A percentile compares a stretch with the other conserved stretches of the same genome.
phyloP scores from a whole-genome alignment of 805 yeast genomes.

The Candida multigemmis region DNA sequence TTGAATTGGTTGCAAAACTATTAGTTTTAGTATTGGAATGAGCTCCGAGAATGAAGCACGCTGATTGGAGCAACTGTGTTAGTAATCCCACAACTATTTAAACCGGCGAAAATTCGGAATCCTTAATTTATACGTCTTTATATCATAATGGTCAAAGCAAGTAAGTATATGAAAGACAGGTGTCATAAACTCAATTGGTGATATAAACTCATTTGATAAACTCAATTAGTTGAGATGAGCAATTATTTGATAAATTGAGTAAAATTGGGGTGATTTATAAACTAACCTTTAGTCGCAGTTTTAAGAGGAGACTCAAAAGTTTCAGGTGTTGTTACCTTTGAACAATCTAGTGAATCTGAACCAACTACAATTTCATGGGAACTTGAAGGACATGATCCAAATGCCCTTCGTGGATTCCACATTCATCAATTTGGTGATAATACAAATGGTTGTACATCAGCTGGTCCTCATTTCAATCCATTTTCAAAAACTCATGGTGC shows the following conservation, averaged over 20 bases:
- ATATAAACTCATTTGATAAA: neutral
- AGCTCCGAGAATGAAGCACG: too few relatives aligned
- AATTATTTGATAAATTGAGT: neutral
- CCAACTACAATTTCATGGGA: constrained; percentile 88
- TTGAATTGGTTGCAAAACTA: too few relatives aligned
- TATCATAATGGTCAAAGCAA: constrained; percentile 52
- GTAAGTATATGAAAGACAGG: constrained; percentile 32
- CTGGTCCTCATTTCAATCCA: constrained; percentile 96
- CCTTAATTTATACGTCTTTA: too few relatives aligned
- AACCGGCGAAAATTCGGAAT: too few relatives aligned
- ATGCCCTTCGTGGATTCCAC: constrained; percentile 95
- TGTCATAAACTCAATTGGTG: constrained; percentile 2
- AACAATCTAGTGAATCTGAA: constrained; percentile 68
- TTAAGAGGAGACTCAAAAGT: constrained; percentile 92
- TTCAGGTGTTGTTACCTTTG: constrained; percentile 79
- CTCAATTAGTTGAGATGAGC: neutral
- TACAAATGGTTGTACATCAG: constrained; percentile 98
- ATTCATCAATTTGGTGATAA: constrained; percentile 97
- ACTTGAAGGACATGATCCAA: constrained; percentile 80
- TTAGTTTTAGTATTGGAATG: too few relatives aligned
- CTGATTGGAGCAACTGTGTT: too few relatives aligned
- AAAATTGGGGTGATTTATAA: neutral
- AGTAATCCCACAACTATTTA: too few relatives aligned
- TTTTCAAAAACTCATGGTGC: constrained; percentile 85
- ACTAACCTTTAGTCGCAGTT: constrained; percentile 67